These are phyloP conservation scores for Saturnispora quitensis DNA, from an alignment of 805 yeast genomes.

Conservation along the genomic window DNA sequence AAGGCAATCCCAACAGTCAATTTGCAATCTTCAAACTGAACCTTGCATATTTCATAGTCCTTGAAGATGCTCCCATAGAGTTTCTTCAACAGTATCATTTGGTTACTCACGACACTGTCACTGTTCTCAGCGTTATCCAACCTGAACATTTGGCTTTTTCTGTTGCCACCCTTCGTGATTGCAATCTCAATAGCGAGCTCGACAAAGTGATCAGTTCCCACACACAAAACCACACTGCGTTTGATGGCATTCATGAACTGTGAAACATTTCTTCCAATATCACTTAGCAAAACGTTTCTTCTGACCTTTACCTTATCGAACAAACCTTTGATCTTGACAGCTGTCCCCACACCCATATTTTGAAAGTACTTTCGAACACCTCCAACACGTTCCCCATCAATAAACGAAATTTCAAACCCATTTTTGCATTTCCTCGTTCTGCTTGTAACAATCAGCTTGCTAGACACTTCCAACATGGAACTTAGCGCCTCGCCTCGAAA, in stretches of 20 bases:
- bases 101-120: background rate
- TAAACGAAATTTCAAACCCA: constrained; percentile 20
- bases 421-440: constrained; percentile 26
- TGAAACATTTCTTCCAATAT: constrained; percentile 13
- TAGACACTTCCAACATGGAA: constrained; percentile 38
- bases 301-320: constrained; percentile 40
- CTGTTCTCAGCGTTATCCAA: background rate
- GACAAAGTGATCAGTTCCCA: constrained; percentile 21
- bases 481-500: constrained; percentile 67
- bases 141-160: background rate
- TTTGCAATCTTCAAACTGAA: constrained; percentile 20
- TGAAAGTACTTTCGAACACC: background rate
- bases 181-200: constrained; percentile 10
- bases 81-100: constrained; percentile 15
- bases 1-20: constrained; percentile 34
- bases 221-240: constrained; percentile 22
- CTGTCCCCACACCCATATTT: constrained; percentile 29
- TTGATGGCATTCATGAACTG: constrained; percentile 25
- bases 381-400: constrained; percentile 12
- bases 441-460: constrained; percentile 41
- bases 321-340: constrained; percentile 29
- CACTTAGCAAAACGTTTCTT: constrained; percentile 18
- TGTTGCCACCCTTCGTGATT: background rate
- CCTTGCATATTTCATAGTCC: constrained; percentile 23
- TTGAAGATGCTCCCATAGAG: constrained; percentile 26